phyloP scores from a whole-genome alignment of 306 rosid genomes.

The Crotalaria pallida region DNA sequence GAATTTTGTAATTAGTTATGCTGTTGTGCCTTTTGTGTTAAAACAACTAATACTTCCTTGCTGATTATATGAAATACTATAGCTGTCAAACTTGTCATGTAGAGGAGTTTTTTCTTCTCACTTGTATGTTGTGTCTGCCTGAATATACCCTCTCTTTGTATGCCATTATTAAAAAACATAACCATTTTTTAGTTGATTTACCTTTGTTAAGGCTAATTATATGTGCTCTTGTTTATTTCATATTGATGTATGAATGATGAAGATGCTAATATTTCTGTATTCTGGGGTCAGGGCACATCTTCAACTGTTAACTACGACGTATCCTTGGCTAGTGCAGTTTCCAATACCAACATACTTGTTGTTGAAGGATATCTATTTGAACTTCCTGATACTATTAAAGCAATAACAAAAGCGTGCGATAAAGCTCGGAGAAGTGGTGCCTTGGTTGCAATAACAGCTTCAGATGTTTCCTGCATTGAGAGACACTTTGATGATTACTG shows the following conservation, averaged over 20 bases:
- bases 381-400: constrained; percentile 75
- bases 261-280: constrained; percentile 27
- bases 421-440: constrained; percentile 74
- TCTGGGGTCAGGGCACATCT: constrained; percentile 74
- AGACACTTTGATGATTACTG: constrained; percentile 87
- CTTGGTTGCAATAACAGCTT: constrained; percentile 87
- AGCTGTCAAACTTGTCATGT: not conserved
- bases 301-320: constrained; percentile 65
- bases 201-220: not conserved
- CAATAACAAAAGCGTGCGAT: constrained; percentile 65
- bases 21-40: not conserved
- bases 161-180: not conserved
- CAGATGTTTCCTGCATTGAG: constrained; percentile 88
- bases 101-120: not conserved
- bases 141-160: not conserved
- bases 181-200: not conserved
- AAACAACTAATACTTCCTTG: not conserved
- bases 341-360: constrained; percentile 71
- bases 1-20: not conserved
- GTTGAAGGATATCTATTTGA: constrained; percentile 94
- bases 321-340: constrained; percentile 59
- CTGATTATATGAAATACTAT: not conserved
- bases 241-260: not conserved
- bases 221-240: constrained; percentile 5
- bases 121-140: not conserved